Evolutionary conservation across 1,139 yeast genomes (phyloP), one percentile per base, ranked within the genome.

Genomic region (Blastobotrys serpentis): DNA sequence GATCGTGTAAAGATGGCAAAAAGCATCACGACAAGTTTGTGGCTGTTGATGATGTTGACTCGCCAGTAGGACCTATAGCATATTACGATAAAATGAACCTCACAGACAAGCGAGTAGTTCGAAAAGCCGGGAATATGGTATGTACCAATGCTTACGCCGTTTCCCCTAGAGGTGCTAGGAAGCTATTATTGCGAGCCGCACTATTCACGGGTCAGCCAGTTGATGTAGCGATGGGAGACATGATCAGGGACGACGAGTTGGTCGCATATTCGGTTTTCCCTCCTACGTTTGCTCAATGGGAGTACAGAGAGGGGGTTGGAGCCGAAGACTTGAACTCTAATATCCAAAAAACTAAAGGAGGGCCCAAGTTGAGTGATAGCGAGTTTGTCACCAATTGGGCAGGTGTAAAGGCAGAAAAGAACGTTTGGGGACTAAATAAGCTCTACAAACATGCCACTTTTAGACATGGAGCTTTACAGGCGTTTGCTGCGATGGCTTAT

Each of bases 71-170:
- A 4, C 32, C 32, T 4, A 11, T 29, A 4, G 4, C 4, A 4
- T 29, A 29, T 14, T 29, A 29, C n/a, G 32, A 29, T 7, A 33
- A 44, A 7, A 39, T 42, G 25, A 19, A 18, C 11, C 36, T 50
- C 30, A 13, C 11, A 5, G 36, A 40, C 19, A 41, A 52, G 44
- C 42, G 55, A 11, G 46, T 48, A 3, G 43, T 52, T 10, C 43
- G 50, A 17, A 29, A 42, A 25, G 29, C 49, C n/a, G 47, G 44
- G 13, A 42, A 42, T 16, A 48, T 52, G 7, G 46, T 49, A 10
- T 55, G 59, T 41, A 54, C 58, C 14, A 53, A 54, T 25, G 57
- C 56, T 2, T 55, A 55, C 29, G 59, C 56, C 5, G 32, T 55
- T n/a, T 34, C 55, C 13, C 52, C 37, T 36, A 14, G 34, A 1